Percentiles rank a stretch among this genome's conserved stretches.
These are phyloP conservation scores for Boletus pseudo-olivaceus DNA, from an alignment of 768 basidiomycete genomes.

Conservation along the genomic window DNA sequence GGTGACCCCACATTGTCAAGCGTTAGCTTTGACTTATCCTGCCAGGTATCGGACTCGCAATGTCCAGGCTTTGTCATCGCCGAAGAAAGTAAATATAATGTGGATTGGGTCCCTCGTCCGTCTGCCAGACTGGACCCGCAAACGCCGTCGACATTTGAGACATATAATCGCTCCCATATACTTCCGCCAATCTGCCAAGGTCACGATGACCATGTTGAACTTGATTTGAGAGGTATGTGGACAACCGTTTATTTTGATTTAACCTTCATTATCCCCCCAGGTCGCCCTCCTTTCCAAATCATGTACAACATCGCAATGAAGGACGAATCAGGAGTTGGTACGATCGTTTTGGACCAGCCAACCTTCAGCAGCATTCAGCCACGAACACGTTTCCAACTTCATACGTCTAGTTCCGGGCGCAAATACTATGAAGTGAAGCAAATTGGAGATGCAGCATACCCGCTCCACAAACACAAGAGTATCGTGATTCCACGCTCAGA, in stretches of 20 bases:
- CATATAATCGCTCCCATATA: constrained; percentile 70
- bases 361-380: constrained; percentile 83
- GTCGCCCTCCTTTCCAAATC: constrained; percentile 90
- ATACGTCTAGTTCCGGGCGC: constrained; percentile 70
- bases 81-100: constrained; percentile 60
- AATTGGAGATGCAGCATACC: constrained; percentile 83
- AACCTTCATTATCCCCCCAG: constrained; percentile 34
- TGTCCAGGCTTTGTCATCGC: constrained; percentile 72
- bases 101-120: constrained; percentile 81
- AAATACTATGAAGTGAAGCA: constrained; percentile 90
- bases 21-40: not conserved
- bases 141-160: constrained; percentile 52
- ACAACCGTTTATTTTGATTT: not conserved
- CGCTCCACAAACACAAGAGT: constrained; percentile 62
- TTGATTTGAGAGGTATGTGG: constrained; percentile 69
- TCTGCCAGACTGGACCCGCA: constrained; percentile 62
- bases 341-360: constrained; percentile 68
- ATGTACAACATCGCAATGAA: constrained; percentile 82
- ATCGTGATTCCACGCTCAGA: constrained; percentile 63
- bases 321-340: constrained; percentile 64
- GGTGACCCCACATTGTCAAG: constrained; percentile 11
- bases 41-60: constrained; percentile 75
- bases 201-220: constrained; percentile 73
- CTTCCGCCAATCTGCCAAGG: constrained; percentile 81
- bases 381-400: constrained; percentile 75